These are phyloP conservation scores for Ogataea populi-albae DNA, from an alignment of 805 yeast species.

Conservation along the genomic window DNA sequence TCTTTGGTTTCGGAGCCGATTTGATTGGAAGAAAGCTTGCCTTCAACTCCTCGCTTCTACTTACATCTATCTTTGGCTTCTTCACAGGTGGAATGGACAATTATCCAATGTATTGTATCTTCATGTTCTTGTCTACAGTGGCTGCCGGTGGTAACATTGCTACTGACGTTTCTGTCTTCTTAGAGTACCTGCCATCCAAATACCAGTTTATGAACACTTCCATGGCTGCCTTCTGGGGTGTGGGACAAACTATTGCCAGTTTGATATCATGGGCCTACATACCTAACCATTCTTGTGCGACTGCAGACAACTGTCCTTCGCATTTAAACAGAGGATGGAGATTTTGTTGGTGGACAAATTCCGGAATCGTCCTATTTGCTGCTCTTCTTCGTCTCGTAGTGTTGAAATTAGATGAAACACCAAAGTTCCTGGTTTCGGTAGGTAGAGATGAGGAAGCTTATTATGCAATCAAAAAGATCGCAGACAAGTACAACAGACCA, in stretches of 20 bases:
- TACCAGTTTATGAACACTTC: conserved; percentile 51
- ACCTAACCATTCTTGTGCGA: conserved; percentile 46
- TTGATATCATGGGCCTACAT: conserved; percentile 56
- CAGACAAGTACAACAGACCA: conserved; percentile 42
- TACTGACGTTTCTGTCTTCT: conserved; percentile 50
- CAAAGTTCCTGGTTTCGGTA: conserved; percentile 50
- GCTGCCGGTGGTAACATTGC: conserved; percentile 59
- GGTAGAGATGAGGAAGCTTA: conserved; percentile 51
- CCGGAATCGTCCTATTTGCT: conserved; percentile 48
- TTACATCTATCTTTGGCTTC: conserved; percentile 50
- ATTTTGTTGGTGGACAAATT: conserved; percentile 52
- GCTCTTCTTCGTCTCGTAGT: conserved; percentile 48
- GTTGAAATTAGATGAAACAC: conserved; percentile 50
- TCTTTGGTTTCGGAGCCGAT: conserved; percentile 58
- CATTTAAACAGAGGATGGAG: conserved; percentile 59
- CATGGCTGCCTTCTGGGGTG: conserved; percentile 61
- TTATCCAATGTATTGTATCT: conserved; percentile 48
- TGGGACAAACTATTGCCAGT: conserved; percentile 55
- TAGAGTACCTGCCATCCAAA: conserved; percentile 51
- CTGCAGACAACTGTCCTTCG: conserved; percentile 42
- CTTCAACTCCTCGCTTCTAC: conserved; percentile 46
- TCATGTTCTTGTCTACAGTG: conserved; percentile 43
- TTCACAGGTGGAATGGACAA: conserved; percentile 51
- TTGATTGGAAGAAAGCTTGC: conserved; percentile 52
- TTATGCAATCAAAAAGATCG: conserved; percentile 41